Conservation (phyloP, 164 flowering plant species). For the Chimonanthus salicifolius region DNA sequence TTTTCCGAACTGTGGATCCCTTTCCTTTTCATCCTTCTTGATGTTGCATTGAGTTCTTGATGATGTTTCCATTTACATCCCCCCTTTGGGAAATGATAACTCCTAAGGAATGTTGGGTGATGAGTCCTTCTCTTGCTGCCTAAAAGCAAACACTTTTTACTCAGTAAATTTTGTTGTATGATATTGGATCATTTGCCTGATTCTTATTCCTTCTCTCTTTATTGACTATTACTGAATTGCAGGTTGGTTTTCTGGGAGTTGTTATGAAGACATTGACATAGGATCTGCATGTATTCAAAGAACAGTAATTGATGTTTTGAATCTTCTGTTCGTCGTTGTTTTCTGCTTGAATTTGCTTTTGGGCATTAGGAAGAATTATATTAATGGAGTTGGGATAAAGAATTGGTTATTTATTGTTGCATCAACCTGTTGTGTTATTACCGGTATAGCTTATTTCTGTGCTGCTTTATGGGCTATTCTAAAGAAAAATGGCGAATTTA, state of each 20-base stretch:
- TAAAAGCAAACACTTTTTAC: not conserved
- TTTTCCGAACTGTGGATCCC: not conserved
- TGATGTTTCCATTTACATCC: not conserved
- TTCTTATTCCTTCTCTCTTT: not conserved
- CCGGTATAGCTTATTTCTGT: conserved; percentile 30
- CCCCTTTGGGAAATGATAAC: not conserved
- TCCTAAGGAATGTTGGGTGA: too few species aligned
- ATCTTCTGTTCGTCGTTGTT: conserved; percentile 32
- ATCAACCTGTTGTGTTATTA: conserved; percentile 42
- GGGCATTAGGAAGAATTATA: conserved; percentile 15
- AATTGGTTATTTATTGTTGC: conserved; percentile 24
- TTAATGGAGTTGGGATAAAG: conserved; percentile 15
- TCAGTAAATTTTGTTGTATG: too few species aligned
- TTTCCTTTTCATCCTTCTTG: not conserved
- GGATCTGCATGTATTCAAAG: conserved; percentile 34
- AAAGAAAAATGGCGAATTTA: conserved; percentile 9
- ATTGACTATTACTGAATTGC: conserved; percentile 12
- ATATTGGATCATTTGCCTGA: not conserved
- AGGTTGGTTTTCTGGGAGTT: conserved; percentile 36
- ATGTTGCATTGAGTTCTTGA: not conserved
- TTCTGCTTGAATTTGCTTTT: conserved; percentile 34
- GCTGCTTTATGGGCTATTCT: conserved; percentile 26
- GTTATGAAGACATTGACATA: conserved; percentile 33
- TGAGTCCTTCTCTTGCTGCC: too few species aligned
- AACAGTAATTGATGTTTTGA: conserved; percentile 36